Evolutionary conservation across 2,329 filamentous ascomycete species (phyloP), one percentile per base, ranked within the genome.

Genomic region (Neonectria punicea): DNA sequence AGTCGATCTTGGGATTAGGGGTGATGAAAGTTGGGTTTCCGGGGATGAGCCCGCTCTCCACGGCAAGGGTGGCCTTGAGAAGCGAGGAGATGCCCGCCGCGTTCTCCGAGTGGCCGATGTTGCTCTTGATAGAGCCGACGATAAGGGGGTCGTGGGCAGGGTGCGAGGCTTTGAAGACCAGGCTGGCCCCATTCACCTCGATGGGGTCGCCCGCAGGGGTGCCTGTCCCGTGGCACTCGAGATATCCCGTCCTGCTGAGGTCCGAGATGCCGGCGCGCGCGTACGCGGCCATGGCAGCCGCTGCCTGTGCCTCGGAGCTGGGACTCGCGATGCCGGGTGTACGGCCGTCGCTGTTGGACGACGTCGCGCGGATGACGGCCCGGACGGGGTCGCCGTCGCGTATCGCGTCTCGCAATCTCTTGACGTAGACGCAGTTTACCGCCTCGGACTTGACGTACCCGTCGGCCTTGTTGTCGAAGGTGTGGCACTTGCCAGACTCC

Each of bases 371-470:
- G 41, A 81, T 76, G 10, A 80, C 65, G 6, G 70, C 72, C 36
- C 75, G 71, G 44, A 80, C 77, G 0, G 77, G 76, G 67, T 85
- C 82, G 5, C 78, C 77, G 39, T 82, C 82, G 4, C 71, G 66
- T 3, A 85, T 58, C 2, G 84, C 84, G 58, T 82, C 77, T 4
- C 76, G 73, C 0, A 85, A 70, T 0, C 76, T 75, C 71, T 86
- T 85, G 1, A 86, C 58, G 5, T 83, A 65, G 10, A 86, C 62
- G 16, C 76, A 73, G 2, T 73, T 80, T 13, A 80, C 73, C 1
- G 81, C 84, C 63, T 86, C 84, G 1, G 80, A 82, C 16, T 81
- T 77, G 6, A 75, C 79, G 61, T 85, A 86, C 0, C 84, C 84
- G 53, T 82, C 76, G 0, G 81, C 84, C 11, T 69, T 67, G 3